Evolutionary conservation across 2,329 filamentous ascomycete genomes (phyloP), one percentile per base, ranked within the genome.

Genomic region (Aspergillus tamarii): DNA sequence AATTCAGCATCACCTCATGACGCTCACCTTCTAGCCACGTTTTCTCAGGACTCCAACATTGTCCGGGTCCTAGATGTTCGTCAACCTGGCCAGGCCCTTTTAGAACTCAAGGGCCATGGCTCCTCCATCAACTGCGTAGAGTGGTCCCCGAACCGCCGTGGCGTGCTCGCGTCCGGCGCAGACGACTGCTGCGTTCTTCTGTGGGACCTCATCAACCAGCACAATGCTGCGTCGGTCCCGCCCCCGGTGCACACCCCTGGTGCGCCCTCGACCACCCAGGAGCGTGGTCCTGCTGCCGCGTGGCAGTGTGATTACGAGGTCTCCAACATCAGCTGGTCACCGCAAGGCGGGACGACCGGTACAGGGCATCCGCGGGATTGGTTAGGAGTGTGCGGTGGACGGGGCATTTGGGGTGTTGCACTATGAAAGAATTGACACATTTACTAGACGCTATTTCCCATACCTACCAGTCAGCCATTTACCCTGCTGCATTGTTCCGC

Each of bases 1-100:
- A 62, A 61, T 28, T 8, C 46, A 83, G 95, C 94, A 14, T 98
- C 94, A 1, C 95, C 95, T 1, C 94, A 98, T 73, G 95, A 99
- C 77, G 91, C 93, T 8, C 94, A 99, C 76, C 88, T 99, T 39
- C 87, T 99, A 41, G 94, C 94, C n/a, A 99, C 95, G 0, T 98
- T 99, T 77, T 94, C 95, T 21, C 90, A 93, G 74, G 95, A 98
- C 76, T 96, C 92, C 4, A 94, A 90, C 72, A 83, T 96, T 39
- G 94, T 99, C 74, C 92, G 95, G 55, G 96, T 99, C 60, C 88
- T 99, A 34, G 95, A 99, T 73, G 94, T 98, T 3, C 90, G 95
- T 56, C 95, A 99, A 79, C 95, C 95, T 0, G 95, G 95, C 7
- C 95, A 97, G 78, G 95, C 95, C 2, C 85, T 99, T 5, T 87